Evolutionary conservation across 1,139 yeast species (phyloP), one percentile per base, ranked within the genome.

Genomic region (Scheffersomyces insectosa): DNA sequence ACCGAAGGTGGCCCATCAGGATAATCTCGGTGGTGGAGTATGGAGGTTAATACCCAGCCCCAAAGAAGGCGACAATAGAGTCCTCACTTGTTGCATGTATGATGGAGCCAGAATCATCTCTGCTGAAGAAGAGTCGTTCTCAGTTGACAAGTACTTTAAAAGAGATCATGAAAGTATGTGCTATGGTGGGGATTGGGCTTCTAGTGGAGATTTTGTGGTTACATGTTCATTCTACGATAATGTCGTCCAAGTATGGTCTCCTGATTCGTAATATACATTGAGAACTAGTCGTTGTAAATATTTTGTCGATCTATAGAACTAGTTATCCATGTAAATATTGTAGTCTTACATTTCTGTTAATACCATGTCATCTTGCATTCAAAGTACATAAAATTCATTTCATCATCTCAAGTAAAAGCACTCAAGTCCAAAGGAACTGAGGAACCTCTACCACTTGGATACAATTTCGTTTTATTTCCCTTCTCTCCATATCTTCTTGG

Each of bases 361-460:
- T 20, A 20, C 25, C 5, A 20, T 8, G 25, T 20, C 25, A 6
- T 20, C 7, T 20, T 20, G 25, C 25, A 20, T 20, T 20, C 6
- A 20, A 20, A 20, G 25, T 20, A 20, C 7, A 6, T 20, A 20
- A 20, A 20, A 7, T 5, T 20, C 25, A 7, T 30, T 15, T 30
- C 15, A 30, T 31, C 6, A n/a, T 14, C 16, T 36, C 36, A 47
- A 7, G 33, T 25, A 32, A 39, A 48, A 33, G 39, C 27, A 39
- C 79, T 67, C 50, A 91, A 70, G 55, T 89, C 83, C 53, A 93
- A 70, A 1, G 98, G 98, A 33, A 93, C 95, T 28, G 97, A 88
- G 28, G 91, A 82, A 2, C 99, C 99, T 59, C 97, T 79, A 6
- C 99, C 98, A 68, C 97, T 88, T 11, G 97, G 97, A 65, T 93